A percentile compares a stretch with the other conserved stretches of the same genome.
Evolutionary conservation across 768 basidiomycete species (phyloP).

Genomic region (Amanita rubescens): DNA sequence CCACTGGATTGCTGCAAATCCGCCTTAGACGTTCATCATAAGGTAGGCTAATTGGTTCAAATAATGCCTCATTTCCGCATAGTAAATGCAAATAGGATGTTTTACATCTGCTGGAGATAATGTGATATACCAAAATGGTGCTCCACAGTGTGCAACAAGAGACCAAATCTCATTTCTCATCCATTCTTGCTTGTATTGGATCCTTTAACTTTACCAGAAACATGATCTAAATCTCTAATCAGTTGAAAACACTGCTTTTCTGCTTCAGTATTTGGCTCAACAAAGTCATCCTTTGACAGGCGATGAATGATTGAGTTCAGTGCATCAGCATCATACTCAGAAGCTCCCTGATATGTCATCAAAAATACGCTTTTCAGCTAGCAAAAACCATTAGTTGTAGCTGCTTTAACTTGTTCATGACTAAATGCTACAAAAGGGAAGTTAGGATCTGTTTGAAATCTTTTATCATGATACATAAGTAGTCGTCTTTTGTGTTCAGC

Average conservation of each 20-base stretch:
- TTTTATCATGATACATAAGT: too few relatives aligned
- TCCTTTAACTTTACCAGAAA: too few relatives aligned
- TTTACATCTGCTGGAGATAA: too few relatives aligned
- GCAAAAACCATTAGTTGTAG: conserved; percentile 17
- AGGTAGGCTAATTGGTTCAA: conserved; percentile 2
- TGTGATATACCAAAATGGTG: too few relatives aligned
- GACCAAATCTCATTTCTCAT: too few relatives aligned
- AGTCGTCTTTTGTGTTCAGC: too few relatives aligned
- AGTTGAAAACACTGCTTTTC: conserved; percentile 11
- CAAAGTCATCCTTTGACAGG: background rate
- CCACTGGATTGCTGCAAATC: conserved; percentile 20
- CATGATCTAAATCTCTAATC: conserved; percentile 15
- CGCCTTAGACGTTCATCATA: conserved; percentile 8
- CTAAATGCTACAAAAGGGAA: too few relatives aligned
- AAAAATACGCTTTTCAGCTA: conserved; percentile 13
- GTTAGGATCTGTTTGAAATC: too few relatives aligned
- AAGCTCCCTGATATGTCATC: conserved; percentile 11
- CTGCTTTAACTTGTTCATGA: too few relatives aligned
- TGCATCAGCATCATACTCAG: conserved; percentile 9
- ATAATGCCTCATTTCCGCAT: conserved; percentile 15
- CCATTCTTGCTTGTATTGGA: too few relatives aligned
- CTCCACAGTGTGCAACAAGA: too few relatives aligned
- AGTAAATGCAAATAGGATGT: conserved; percentile 26
- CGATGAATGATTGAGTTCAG: conserved; percentile 10
- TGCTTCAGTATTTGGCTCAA: too few relatives aligned